A percentile compares a stretch with the other conserved stretches of the same genome.
phyloP scores from a whole-genome alignment of 495 filamentous ascomycete genomes.

The Cairneyella variabilis region DNA sequence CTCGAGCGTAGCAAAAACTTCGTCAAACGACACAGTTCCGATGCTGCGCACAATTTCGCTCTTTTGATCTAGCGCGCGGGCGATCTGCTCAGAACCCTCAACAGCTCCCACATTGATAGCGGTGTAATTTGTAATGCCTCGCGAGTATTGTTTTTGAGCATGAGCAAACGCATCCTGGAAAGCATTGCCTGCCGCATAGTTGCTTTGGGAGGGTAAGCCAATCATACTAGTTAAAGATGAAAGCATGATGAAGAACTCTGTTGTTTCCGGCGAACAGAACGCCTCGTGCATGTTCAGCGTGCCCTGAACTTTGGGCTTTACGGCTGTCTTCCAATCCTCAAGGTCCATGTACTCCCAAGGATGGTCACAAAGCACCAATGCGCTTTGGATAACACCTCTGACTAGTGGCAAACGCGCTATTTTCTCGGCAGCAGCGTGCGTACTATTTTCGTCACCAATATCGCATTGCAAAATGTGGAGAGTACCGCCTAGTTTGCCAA shows the following conservation, averaged over 20 bases:
- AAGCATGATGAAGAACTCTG: conserved; percentile 48
- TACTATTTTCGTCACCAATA: conserved; percentile 11
- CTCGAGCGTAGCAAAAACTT: too few species aligned
- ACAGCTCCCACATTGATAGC: conserved; percentile 7
- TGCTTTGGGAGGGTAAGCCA: conserved; percentile 54
- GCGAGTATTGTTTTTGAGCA: conserved; percentile 26
- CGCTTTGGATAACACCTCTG: conserved; percentile 42
- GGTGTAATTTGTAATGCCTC: neutral
- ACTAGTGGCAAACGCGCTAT: conserved; percentile 38
- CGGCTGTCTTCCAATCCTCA: conserved; percentile 27
- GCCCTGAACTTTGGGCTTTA: conserved; percentile 38
- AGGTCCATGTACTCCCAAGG: conserved; percentile 26
- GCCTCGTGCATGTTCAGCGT: conserved; percentile 35
- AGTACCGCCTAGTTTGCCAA: conserved; percentile 8
- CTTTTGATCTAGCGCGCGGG: too few species aligned
- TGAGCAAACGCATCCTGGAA: conserved; percentile 55
- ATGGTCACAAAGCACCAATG: conserved; percentile 40
- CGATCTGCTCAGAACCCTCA: too few species aligned
- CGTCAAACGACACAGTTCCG: too few species aligned
- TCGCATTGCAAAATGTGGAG: conserved; percentile 37
- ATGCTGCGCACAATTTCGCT: too few species aligned
- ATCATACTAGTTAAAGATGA: conserved; percentile 57
- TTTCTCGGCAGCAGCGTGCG: conserved; percentile 15
- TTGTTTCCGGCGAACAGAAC: conserved; percentile 15
- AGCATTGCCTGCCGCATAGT: conserved; percentile 59